A percentile compares a stretch with the other conserved stretches of the same genome.
Evolutionary conservation across 116 monocot species (phyloP).

Genomic region (Dioscorea cayenensis): DNA sequence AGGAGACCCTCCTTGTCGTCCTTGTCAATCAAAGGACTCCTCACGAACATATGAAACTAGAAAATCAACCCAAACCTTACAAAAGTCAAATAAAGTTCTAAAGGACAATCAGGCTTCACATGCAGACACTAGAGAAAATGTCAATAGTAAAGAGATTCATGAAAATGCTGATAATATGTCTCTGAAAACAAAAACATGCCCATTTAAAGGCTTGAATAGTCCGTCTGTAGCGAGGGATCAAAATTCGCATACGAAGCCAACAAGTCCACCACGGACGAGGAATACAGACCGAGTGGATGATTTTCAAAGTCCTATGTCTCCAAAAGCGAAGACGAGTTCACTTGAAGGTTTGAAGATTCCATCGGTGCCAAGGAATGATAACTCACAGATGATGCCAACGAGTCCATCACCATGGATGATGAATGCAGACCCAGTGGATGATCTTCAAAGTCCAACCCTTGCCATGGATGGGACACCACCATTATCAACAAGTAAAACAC

Average conservation of each 20-base stretch:
- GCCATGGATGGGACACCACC: constrained; percentile 32
- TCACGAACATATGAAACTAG: constrained; percentile 7
- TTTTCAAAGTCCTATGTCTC: constrained; percentile 41
- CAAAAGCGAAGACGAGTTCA: constrained; percentile 11
- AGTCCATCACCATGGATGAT: constrained; percentile 13
- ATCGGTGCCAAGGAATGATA: constrained; percentile 13
- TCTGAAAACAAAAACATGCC: constrained; percentile 11
- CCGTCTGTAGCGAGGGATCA: constrained; percentile 14
- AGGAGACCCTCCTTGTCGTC: constrained; percentile 15
- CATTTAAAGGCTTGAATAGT: constrained; percentile 7
- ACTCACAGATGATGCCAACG: constrained; percentile 4
- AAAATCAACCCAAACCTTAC: constrained; percentile 4
- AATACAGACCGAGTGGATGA: constrained; percentile 17
- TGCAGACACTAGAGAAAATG: constrained; percentile 3
- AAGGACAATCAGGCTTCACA: constrained; percentile 10
- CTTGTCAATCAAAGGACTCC: constrained; percentile 19
- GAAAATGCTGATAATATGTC: constrained; percentile 14
- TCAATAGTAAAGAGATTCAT: constrained; percentile 5
- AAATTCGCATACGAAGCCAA: constrained; percentile 4
- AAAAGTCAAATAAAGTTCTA: constrained; percentile 14
- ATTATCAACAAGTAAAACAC: constrained; percentile 13
- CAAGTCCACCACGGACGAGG: constrained; percentile 11
- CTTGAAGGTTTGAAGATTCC: constrained; percentile 10
- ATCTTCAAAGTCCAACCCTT: constrained; percentile 61
- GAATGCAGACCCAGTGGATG: constrained; percentile 14